Base-by-base conservation (phyloP, 805 yeast species). In the Huiozyma naganishii region DNA sequence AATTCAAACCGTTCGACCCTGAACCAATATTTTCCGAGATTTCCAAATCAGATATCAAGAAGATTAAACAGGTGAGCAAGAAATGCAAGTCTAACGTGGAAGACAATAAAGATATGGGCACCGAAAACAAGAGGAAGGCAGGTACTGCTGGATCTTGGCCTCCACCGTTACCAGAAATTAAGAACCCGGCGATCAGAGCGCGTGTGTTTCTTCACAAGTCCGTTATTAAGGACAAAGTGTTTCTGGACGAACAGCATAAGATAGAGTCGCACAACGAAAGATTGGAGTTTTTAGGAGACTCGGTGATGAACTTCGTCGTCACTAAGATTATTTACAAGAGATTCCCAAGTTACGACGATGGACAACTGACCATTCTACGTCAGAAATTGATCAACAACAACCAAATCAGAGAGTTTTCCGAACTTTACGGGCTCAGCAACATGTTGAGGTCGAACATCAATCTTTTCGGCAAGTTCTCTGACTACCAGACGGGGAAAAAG, bases 271-370 rank as follows among this genome's bases (percentile, higher is more conserved):
- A 86, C 53, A 85, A 90, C 59, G 97, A 89, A 68, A 71, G 96
- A 41, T 67, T 88, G 23, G 97, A 90, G 65, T 90, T 87, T 57
- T 66, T 86, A 37, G 97, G 97, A 11, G 97, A 90, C 65, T 79
- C 97, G 1, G 74, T 87, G 17, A 66, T 90, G 46, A 83, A 85
- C 56, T 74, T 73, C 43, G 67, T 80, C n/a, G 78, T 83, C 43
- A 81, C 96, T 0, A 66, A 74, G 45, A 70, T 89, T 36, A 68
- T 86, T 12, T 87, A 72, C 53, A 70, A 74, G 28, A 62, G 72
- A 44, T 83, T 81, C 52, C 92, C 94, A 0, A 64, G 70, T 37
- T 80, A 79, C 37, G 67, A 77, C 27, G 97, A 92, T 68, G 97
- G 97, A 33, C 80, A 77, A 35, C 63, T 90, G 48, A 79, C 96